Conservation (phyloP, 23 red algal species). For the Agarophyton chilense region DNA sequence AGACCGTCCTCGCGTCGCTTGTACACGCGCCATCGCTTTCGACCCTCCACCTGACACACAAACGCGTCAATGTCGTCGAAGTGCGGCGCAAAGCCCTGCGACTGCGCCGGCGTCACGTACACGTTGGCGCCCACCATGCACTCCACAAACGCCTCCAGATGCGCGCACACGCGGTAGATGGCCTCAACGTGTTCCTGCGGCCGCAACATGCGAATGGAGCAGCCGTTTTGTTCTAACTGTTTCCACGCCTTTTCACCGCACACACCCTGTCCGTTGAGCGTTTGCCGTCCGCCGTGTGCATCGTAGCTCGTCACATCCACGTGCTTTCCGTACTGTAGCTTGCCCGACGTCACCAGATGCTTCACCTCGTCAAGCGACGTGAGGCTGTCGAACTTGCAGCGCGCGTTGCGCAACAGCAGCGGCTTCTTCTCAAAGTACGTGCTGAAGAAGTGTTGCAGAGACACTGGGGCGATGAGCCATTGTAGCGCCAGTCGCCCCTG, state of each 20-base stretch:
- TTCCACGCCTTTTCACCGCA: slow-evolving; percentile 31
- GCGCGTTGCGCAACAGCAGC: slow-evolving; percentile 13
- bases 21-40: slow-evolving; percentile 77
- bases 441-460: slow-evolving; percentile 32
- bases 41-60: slow-evolving; percentile 61
- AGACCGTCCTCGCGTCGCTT: slow-evolving; percentile 28
- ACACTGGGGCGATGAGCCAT: slow-evolving; percentile 31
- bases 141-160: slow-evolving; percentile 65
- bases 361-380: slow-evolving; percentile 12
- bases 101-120: slow-evolving; percentile 57
- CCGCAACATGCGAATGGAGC: slow-evolving; percentile 62
- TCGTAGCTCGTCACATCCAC: slow-evolving; percentile 72
- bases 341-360: neutral
- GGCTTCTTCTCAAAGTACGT: slow-evolving; percentile 61
- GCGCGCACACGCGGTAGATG: slow-evolving; percentile 47
- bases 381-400: slow-evolving; percentile 22
- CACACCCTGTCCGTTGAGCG: neutral
- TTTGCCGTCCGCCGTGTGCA: neutral
- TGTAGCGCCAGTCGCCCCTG: slow-evolving; percentile 47
- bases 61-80: slow-evolving; percentile 87
- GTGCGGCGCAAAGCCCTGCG: slow-evolving; percentile 84
- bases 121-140: slow-evolving; percentile 73
- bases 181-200: slow-evolving; percentile 59
- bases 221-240: slow-evolving; percentile 36
- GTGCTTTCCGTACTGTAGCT: slow-evolving; percentile 57